Conservation (phyloP, 306 rosid species). For the Dalbergia oliveri region DNA sequence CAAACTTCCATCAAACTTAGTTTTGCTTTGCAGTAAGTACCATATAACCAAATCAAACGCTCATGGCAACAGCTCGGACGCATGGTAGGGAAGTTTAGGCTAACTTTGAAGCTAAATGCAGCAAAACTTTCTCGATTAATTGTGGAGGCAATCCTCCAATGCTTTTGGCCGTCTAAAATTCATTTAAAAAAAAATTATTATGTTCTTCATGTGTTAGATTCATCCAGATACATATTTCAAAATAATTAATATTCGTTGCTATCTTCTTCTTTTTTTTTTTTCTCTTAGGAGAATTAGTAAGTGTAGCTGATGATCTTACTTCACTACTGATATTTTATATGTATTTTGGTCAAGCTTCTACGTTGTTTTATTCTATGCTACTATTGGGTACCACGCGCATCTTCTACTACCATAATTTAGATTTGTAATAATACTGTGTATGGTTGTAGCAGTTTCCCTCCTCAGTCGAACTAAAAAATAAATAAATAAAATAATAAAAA, state of each 20-base stretch:
- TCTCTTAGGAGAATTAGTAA: not conserved
- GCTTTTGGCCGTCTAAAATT: too few species aligned
- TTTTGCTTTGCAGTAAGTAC: too few species aligned
- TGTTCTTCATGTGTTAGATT: constrained; percentile 23
- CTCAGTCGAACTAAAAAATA: not conserved
- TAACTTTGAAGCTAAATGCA: too few species aligned
- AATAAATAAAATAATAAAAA: not conserved
- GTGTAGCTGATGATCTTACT: not conserved
- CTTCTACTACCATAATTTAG: not conserved
- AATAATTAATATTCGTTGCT: not conserved
- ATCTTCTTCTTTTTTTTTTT: too few species aligned
- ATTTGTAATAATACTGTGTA: not conserved
- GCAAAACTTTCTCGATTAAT: too few species aligned
- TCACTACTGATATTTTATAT: not conserved
- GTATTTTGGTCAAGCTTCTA: not conserved
- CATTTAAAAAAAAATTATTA: too few species aligned
- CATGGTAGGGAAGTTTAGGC: not conserved
- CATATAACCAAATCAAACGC: too few species aligned
- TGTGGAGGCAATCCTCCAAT: too few species aligned
- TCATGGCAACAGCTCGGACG: too few species aligned
- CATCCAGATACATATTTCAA: constrained; percentile 1
- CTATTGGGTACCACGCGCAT: not conserved
- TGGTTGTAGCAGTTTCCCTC: constrained; percentile 5
- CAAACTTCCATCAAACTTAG: too few species aligned
- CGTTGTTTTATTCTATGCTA: not conserved